A percentile compares a stretch with the other conserved stretches of the same genome.
Evolutionary conservation across 2,329 filamentous ascomycete genomes (phyloP).

Genomic region (Metarhizium robertsii): DNA sequence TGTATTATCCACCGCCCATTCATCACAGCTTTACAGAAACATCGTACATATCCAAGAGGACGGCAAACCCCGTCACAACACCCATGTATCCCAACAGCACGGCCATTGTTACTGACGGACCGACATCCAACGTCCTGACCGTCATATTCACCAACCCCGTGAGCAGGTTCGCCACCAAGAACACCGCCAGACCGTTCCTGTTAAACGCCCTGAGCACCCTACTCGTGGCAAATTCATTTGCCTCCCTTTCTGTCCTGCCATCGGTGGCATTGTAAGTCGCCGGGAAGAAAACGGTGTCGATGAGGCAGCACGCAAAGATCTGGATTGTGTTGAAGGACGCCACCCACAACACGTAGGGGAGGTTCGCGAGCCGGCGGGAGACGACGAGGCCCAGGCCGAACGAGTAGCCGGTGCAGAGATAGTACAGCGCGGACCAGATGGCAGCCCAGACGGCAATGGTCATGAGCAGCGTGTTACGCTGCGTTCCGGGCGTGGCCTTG

Average conservation of each 20-base stretch:
- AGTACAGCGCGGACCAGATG: slow-evolving; percentile 63
- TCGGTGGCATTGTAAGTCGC: slow-evolving; percentile 51
- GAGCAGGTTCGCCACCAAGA: slow-evolving; percentile 78
- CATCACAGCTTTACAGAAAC: slow-evolving; percentile 60
- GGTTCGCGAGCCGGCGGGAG: slow-evolving; percentile 82
- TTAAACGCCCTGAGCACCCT: slow-evolving; percentile 77
- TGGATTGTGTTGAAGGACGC: slow-evolving; percentile 85
- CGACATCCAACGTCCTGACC: slow-evolving; percentile 68
- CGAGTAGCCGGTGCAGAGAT: slow-evolving; percentile 54
- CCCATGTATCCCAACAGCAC: slow-evolving; percentile 67
- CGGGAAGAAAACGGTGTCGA: slow-evolving; percentile 75
- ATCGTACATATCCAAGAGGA: slow-evolving; percentile 54
- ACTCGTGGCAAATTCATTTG: slow-evolving; percentile 64
- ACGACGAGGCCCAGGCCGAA: slow-evolving; percentile 68
- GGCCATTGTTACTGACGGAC: slow-evolving; percentile 55
- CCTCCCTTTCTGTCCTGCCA: slow-evolving; percentile 49
- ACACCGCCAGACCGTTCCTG: slow-evolving; percentile 75
- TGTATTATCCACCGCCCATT: not conserved
- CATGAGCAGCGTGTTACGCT: slow-evolving; percentile 49
- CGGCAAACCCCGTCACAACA: slow-evolving; percentile 56
- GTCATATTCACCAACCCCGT: slow-evolving; percentile 87
- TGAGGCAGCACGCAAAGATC: slow-evolving; percentile 64
- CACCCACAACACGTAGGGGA: slow-evolving; percentile 90
- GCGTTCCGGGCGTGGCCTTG: slow-evolving; percentile 31
- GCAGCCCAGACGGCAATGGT: slow-evolving; percentile 55